These are phyloP conservation scores for Choricystis sp. DNA, from an alignment of 139 green algal genomes.

Conservation along the genomic window DNA sequence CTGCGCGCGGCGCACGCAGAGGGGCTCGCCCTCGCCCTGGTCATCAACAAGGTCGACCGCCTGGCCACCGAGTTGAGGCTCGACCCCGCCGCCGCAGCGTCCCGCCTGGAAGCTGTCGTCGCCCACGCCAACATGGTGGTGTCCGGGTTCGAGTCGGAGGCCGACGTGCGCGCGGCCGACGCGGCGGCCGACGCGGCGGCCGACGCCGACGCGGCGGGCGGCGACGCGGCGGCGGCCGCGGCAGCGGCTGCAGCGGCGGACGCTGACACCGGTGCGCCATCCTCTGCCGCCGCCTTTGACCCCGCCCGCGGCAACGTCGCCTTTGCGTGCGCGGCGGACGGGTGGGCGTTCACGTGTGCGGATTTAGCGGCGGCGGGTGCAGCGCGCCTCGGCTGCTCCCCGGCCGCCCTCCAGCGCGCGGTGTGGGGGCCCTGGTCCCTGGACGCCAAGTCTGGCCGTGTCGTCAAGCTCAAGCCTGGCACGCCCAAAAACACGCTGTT, in stretches of 20 bases:
- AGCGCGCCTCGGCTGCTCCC: conserved; percentile 58
- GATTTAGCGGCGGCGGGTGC: conserved; percentile 72
- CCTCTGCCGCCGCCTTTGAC: conserved; percentile 14
- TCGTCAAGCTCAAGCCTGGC: conserved; percentile 45
- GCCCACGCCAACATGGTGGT: conserved; percentile 91
- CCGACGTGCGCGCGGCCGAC: conserved; percentile 36
- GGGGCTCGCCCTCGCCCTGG: conserved; percentile 54
- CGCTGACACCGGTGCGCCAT: background rate
- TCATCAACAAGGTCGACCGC: conserved; percentile 98
- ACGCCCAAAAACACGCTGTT: conserved; percentile 72
- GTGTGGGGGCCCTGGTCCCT: conserved; percentile 87
- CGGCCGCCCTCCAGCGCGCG: conserved; percentile 18
- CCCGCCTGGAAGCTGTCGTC: conserved; percentile 62
- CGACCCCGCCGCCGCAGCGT: conserved; percentile 57
- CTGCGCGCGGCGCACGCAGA: conserved; percentile 28
- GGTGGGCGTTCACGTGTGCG: conserved; percentile 75
- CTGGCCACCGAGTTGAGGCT: conserved; percentile 79
- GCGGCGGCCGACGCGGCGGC: conserved; percentile 2
- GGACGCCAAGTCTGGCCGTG: conserved; percentile 73
- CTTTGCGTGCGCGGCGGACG: conserved; percentile 82
- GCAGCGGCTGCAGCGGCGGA: background rate
- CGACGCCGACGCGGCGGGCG: background rate
- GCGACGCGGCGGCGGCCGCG: conserved; percentile 1
- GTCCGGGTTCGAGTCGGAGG: conserved; percentile 66
- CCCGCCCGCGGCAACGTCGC: conserved; percentile 80